phyloP scores from a whole-genome alignment of 1,284 basidiomycete species.

The Quambalaria eucalypti region DNA sequence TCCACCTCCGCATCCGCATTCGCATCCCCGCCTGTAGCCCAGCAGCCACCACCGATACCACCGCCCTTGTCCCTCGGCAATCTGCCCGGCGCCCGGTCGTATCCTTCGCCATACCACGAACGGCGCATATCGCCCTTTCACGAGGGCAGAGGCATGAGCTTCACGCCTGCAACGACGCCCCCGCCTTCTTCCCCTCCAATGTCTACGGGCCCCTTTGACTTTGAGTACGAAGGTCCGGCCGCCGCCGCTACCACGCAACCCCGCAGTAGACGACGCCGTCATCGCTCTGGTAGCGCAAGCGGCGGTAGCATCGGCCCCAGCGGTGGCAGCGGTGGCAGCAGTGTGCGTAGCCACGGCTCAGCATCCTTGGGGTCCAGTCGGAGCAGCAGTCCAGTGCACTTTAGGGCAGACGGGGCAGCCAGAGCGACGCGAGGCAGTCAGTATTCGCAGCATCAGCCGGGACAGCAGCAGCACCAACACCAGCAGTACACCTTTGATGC shows the following conservation, averaged over 20 bases:
- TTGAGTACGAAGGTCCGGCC: not conserved
- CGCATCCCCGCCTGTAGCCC: too few species aligned
- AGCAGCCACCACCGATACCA: too few species aligned
- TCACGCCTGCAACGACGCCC: not conserved
- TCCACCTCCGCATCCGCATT: too few species aligned
- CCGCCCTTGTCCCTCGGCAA: not conserved
- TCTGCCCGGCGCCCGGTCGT: not conserved
- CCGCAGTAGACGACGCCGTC: not conserved
- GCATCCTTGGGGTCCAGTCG: not conserved
- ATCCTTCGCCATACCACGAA: not conserved
- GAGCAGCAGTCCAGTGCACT: not conserved
- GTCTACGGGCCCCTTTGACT: not conserved
- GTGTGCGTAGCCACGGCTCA: not conserved
- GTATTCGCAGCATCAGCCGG: too few species aligned
- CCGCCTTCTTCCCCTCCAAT: not conserved
- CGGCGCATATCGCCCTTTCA: not conserved
- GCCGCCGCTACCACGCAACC: not conserved
- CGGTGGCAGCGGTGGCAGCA: not conserved
- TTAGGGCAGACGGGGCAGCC: too few species aligned
- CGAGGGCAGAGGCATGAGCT: not conserved
- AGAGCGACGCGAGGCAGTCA: too few species aligned
- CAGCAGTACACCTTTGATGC: too few species aligned
- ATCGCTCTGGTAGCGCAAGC: not conserved
- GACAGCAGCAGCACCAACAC: too few species aligned
- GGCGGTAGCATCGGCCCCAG: not conserved